These are phyloP conservation scores for Typha latifolia DNA, from an alignment of 176 grass and related monocot genomes.

Conservation along the genomic window DNA sequence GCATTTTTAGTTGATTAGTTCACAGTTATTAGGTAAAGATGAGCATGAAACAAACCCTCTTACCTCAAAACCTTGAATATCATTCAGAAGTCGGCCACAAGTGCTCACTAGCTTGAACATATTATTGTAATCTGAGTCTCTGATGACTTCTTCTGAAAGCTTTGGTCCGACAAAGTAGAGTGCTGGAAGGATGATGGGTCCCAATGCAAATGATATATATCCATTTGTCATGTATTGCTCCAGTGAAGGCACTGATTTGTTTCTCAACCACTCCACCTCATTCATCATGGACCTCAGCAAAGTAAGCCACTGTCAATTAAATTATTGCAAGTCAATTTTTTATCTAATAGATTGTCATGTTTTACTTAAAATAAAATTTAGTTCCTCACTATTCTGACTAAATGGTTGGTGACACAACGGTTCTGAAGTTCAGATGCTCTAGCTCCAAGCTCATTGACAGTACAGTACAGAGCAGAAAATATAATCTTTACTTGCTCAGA, in stretches of 20 bases:
- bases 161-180: conserved; percentile 52
- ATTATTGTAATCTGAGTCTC: conserved; percentile 38
- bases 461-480: conserved; percentile 41
- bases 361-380: background rate
- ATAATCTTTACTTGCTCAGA: conserved; percentile 63
- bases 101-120: conserved; percentile 51
- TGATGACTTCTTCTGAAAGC: conserved; percentile 18
- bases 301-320: conserved; percentile 39
- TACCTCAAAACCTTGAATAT: conserved; percentile 53
- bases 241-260: conserved; percentile 26
- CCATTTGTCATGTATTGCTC: conserved; percentile 60
- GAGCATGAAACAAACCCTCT: background rate
- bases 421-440: conserved; percentile 47
- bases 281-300: conserved; percentile 58
- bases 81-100: conserved; percentile 68
- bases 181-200: conserved; percentile 51
- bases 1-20: too few relatives aligned
- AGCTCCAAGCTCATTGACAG: conserved; percentile 51
- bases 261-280: conserved; percentile 40
- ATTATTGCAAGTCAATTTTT: background rate
- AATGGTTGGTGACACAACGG: conserved; percentile 36
- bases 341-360: background rate
- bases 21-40: background rate
- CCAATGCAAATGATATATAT: conserved; percentile 41
- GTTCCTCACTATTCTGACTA: conserved; percentile 51